phyloP scores from a whole-genome alignment of 495 filamentous ascomycete species.

The Talaromyces stipitatus region DNA sequence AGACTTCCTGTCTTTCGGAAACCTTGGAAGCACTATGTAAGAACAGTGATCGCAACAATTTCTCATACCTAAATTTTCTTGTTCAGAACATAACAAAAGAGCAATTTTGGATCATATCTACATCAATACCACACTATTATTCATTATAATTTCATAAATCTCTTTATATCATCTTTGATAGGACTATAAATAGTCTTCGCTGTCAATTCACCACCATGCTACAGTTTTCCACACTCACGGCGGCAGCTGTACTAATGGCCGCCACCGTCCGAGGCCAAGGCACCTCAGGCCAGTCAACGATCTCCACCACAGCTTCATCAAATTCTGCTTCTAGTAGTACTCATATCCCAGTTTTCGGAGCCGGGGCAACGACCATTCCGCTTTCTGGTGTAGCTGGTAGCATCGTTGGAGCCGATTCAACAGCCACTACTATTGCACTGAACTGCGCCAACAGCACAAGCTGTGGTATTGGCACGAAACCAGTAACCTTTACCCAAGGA shows the following conservation, averaged over 20 bases:
- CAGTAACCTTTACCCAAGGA: conserved; percentile 8
- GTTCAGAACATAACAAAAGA: background rate
- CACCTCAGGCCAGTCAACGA: background rate
- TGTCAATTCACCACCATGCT: background rate
- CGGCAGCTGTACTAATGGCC: background rate
- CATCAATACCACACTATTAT: too few relatives aligned
- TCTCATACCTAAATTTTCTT: background rate
- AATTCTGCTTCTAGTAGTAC: background rate
- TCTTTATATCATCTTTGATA: background rate
- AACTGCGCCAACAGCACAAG: background rate
- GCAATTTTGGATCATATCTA: too few relatives aligned
- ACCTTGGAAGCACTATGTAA: background rate
- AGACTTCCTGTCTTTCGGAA: background rate
- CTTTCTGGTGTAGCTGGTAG: conserved; percentile 6
- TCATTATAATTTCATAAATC: background rate
- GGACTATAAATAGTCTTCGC: background rate
- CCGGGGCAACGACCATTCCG: conserved; percentile 4
- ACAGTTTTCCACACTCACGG: background rate
- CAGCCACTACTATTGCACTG: conserved; percentile 9
- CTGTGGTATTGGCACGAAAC: background rate
- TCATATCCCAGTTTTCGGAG: conserved; percentile 6
- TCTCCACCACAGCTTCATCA: background rate
- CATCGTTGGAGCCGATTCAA: conserved; percentile 7
- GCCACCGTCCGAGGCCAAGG: background rate
- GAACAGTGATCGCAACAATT: background rate